These are phyloP conservation scores for Symbiotaphrina buchneri DNA, from an alignment of 495 filamentous ascomycete species.

Conservation along the genomic window DNA sequence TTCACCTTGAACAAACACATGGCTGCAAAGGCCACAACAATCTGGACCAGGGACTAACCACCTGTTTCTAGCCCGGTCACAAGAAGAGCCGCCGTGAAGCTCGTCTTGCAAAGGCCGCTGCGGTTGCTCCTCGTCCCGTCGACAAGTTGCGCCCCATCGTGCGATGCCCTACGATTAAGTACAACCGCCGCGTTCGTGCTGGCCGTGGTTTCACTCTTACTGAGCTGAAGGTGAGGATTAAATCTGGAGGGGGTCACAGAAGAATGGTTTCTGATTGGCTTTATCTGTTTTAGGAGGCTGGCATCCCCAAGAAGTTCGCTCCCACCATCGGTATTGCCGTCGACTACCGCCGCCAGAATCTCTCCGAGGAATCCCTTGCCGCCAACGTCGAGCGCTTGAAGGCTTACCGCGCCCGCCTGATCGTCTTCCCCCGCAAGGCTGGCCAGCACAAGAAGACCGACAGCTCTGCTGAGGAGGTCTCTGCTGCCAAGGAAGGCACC, in stretches of 20 bases:
- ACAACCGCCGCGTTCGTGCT: conserved; percentile 92
- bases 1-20: conserved; percentile 5
- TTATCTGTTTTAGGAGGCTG: conserved; percentile 92
- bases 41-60: conserved; percentile 4
- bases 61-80: conserved; percentile 58
- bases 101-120: conserved; percentile 76
- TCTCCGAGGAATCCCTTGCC: conserved; percentile 78
- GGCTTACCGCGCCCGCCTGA: conserved; percentile 82
- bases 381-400: conserved; percentile 90
- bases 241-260: too few species aligned
- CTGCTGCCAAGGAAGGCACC: conserved; percentile 39
- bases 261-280: too few species aligned
- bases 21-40: conserved; percentile 7
- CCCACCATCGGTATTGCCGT: conserved; percentile 91
- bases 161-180: conserved; percentile 85
- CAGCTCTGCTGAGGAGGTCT: conserved; percentile 68
- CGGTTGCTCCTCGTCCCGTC: conserved; percentile 84
- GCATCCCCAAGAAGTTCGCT: conserved; percentile 83
- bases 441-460: conserved; percentile 83
- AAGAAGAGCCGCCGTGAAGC: conserved; percentile 80
- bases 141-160: conserved; percentile 93
- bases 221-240: conserved; percentile 96
- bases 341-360: conserved; percentile 89
- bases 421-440: conserved; percentile 90
- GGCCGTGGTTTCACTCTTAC: conserved; percentile 91